A percentile compares a stretch with the other conserved stretches of the same genome.
phyloP scores from a whole-genome alignment of 2,329 filamentous ascomycete genomes.

The Fusarium incarnatum region DNA sequence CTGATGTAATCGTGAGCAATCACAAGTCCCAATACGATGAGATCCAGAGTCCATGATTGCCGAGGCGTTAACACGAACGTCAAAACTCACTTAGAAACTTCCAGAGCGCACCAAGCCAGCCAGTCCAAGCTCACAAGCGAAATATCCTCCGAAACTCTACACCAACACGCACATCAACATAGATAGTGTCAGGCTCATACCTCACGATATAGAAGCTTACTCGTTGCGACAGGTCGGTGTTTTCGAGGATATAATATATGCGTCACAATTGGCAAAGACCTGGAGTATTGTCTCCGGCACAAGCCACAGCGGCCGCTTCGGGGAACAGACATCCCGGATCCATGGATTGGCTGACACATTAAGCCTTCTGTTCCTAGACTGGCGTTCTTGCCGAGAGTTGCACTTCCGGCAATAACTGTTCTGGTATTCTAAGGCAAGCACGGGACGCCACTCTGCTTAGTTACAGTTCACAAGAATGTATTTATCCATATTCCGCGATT shows the following conservation, averaged over 20 bases:
- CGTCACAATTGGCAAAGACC: not conserved
- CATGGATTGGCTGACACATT: not conserved
- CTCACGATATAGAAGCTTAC: not conserved
- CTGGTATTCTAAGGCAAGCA: no score
- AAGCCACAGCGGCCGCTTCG: not conserved
- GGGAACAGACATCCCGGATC: not conserved
- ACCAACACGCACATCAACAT: no score
- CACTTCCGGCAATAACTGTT: not conserved
- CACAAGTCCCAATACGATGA: no score
- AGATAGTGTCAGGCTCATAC: not conserved
- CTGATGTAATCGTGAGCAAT: no score
- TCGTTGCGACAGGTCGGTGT: accelerated
- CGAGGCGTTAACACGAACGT: no score
- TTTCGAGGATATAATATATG: not conserved
- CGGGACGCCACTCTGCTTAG: no score
- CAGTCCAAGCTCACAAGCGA: not conserved
- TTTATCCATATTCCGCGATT: no score
- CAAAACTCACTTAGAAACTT: no score
- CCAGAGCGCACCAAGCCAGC: no score
- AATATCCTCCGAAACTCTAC: not conserved
- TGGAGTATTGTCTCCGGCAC: not conserved
- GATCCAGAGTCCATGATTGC: no score
- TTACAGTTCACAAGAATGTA: no score
- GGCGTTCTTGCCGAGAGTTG: not conserved
- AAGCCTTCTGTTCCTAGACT: not conserved